Evolutionary conservation across 306 rosid genomes (phyloP), one percentile per base, ranked within the genome.

Genomic region (Vicia sativa): DNA sequence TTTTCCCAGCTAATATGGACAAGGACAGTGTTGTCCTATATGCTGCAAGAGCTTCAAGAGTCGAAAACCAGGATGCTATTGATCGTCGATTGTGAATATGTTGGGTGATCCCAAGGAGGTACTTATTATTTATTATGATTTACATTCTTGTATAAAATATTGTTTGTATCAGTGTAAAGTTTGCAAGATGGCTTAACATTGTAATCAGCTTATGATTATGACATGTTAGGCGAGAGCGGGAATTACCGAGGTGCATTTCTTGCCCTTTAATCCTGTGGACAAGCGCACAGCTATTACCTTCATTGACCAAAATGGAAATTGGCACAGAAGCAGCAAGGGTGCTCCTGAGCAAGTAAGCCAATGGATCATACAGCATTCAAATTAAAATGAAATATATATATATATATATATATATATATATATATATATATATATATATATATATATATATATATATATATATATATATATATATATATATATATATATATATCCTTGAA

Each of bases 231-330:
- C 96, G 44, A 90, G 96, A 77, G 96, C 83, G 61, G 96, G 90
- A 75, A 77, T 90, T 81, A 87, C 87, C 12, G 91, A 90, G 82
- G 81, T 90, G 53, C 96, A 90, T 76, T 90, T 90, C 88, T 68
- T 90, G 77, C 96, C 95, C 66, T 90, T 90, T 74, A 90, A 90
- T 70, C 96, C 95, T 0, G 96, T 90, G 21, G 95, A 87, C 0
- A 90, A 90, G 84, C 95, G 96, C 71, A 90, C 95, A 2, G 96
- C 96, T 49, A 87, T 87, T 67, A 90, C 96, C 80, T 90, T 74
- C 80, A 79, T 85, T 57, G 95, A 90, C 43, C 16, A 14, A 48
- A 52, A 83, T 2, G 91, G 86, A 0, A 8, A 84, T 72, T 90
- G 96, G 91, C 79, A 85, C 71, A 62, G 96, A 78, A 77, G 87